Evolutionary conservation across 352 stramenopile species (phyloP).

Genomic region (Globisporangium nodosum): DNA sequence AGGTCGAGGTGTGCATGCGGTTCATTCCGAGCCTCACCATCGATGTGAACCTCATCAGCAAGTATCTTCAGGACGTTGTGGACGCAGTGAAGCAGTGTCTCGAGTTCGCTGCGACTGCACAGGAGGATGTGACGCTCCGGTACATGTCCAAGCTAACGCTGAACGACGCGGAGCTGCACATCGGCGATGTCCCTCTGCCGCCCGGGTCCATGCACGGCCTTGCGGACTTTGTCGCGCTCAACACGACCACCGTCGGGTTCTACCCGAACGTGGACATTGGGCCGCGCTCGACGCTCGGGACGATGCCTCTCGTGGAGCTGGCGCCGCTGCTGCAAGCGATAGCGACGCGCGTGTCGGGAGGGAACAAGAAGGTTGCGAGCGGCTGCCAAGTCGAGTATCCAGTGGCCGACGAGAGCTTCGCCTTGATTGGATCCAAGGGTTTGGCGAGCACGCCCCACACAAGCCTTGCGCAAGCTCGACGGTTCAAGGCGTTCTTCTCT

Average conservation of each 20-base stretch:
- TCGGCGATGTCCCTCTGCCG: neutral
- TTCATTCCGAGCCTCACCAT: neutral
- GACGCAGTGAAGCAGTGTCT: neutral
- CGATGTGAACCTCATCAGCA: neutral
- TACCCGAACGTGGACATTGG: constrained; percentile 3
- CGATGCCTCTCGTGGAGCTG: neutral
- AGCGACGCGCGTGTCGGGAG: neutral
- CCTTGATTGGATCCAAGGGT: neutral
- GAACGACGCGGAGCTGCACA: constrained; percentile 7
- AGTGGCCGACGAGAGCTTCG: neutral
- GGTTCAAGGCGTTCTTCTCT: constrained; percentile 3
- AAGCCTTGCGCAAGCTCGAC: neutral
- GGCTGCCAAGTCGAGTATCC: neutral
- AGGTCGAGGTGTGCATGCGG: neutral
- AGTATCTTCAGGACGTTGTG: neutral
- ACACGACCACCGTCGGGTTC: neutral
- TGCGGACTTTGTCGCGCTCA: constrained; percentile 1
- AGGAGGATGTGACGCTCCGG: neutral
- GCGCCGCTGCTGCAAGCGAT: neutral
- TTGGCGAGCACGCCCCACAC: neutral
- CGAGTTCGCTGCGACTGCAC: neutral
- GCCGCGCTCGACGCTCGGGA: neutral
- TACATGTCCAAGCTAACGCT: constrained; percentile 2
- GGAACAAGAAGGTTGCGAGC: neutral
- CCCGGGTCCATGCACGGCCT: neutral